Evolutionary conservation across 164 flowering plant species (phyloP).

Genomic region (Brasenia schreberi): DNA sequence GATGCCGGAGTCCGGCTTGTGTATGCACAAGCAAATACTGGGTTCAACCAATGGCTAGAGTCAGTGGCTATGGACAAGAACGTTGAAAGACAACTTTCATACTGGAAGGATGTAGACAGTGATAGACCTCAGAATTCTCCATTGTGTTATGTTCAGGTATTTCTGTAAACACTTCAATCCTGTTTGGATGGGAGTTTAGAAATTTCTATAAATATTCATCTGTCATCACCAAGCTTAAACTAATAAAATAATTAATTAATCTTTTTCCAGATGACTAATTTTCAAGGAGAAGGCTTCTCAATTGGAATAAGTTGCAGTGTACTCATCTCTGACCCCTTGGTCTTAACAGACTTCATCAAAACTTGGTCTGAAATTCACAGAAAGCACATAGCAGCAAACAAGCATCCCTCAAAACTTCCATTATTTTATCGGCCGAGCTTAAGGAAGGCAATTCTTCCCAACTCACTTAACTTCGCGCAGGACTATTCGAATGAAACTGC

Average conservation of each 20-base stretch:
- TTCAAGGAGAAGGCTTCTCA: neutral
- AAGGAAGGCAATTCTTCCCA: neutral
- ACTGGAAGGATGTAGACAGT: conserved; percentile 8
- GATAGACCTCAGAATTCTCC: conserved; percentile 5
- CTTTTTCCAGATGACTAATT: neutral
- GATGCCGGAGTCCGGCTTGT: conserved; percentile 8
- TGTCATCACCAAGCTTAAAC: no score
- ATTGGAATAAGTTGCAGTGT: neutral
- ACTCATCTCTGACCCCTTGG: neutral
- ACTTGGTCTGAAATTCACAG: neutral
- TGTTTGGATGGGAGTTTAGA: no score
- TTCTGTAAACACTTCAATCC: no score
- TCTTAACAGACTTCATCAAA: neutral
- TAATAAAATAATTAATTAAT: no score
- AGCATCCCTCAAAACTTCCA: neutral
- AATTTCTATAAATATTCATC: no score
- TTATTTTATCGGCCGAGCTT: neutral
- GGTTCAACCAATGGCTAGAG: conserved; percentile 1
- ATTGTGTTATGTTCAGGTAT: conserved; percentile 9
- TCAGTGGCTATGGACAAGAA: neutral
- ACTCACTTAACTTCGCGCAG: neutral
- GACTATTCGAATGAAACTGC: neutral
- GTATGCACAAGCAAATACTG: conserved; percentile 3
- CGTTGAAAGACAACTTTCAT: conserved; percentile 3
- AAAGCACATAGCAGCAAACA: neutral